Percentiles rank a stretch among this genome's conserved stretches.
phyloP scores from a whole-genome alignment of 306 rosid species.

The Hylodesmum podocarpum region DNA sequence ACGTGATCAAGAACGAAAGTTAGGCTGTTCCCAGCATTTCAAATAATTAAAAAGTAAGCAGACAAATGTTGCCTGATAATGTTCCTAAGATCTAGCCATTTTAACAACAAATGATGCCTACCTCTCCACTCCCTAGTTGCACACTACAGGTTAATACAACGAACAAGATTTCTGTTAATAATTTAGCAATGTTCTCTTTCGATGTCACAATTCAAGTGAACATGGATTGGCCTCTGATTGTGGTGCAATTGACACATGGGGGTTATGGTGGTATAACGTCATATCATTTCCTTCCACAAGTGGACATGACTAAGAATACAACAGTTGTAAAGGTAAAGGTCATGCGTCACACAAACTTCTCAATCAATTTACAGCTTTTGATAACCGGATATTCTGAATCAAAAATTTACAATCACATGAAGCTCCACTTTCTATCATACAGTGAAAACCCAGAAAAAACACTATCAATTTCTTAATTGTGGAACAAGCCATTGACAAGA shows the following conservation, averaged over 20 bases:
- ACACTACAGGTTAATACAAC: slow-evolving; percentile 8
- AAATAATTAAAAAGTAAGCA: neutral
- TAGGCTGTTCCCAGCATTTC: neutral
- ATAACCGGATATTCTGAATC: slow-evolving; percentile 33
- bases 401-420: slow-evolving; percentile 34
- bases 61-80: slow-evolving; percentile 32
- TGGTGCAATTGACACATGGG: slow-evolving; percentile 26
- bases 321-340: slow-evolving; percentile 7
- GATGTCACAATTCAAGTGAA: slow-evolving; percentile 28
- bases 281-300: slow-evolving; percentile 18
- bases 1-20: slow-evolving; percentile 1
- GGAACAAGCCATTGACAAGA: slow-evolving; percentile 25
- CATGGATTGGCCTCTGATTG: slow-evolving; percentile 23
- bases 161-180: slow-evolving; percentile 30
- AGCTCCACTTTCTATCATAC: slow-evolving; percentile 34
- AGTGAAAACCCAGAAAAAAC: slow-evolving; percentile 19
- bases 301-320: slow-evolving; percentile 17
- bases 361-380: slow-evolving; percentile 38
- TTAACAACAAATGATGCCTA: slow-evolving; percentile 14
- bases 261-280: slow-evolving; percentile 1
- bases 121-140: slow-evolving; percentile 4
- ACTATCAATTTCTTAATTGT: slow-evolving; percentile 14
- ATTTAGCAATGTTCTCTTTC: slow-evolving; percentile 33
- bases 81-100: slow-evolving; percentile 24
- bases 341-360: slow-evolving; percentile 26